Conservation (phyloP, 176 grass and related monocot genomes). For the Chloris gayana region DNA sequence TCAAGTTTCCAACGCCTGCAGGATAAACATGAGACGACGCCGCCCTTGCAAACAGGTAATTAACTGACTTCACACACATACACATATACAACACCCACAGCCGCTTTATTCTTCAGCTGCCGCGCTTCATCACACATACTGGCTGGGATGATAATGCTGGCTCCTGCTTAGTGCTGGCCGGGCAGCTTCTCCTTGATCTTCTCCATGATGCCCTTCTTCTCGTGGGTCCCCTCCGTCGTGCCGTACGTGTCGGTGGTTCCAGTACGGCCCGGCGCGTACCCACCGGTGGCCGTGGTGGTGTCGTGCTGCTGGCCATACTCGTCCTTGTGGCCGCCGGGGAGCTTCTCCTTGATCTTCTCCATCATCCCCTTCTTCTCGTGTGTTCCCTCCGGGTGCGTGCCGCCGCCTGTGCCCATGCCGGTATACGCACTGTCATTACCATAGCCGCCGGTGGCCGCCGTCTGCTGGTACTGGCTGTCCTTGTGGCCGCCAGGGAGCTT, state of each 20-base stretch:
- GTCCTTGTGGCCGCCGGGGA: constrained; percentile 49
- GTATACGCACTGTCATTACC: constrained; percentile 8
- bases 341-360: constrained; percentile 65
- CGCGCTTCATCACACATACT: too few species aligned
- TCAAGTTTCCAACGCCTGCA: too few species aligned
- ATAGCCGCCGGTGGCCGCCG: not conserved
- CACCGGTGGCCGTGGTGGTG: constrained; percentile 13
- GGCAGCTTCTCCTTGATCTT: constrained; percentile 83
- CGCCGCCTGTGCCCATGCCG: not conserved
- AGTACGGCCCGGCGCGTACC: not conserved
- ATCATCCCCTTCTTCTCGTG: constrained; percentile 67
- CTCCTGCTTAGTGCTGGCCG: constrained; percentile 27
- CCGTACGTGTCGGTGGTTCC: constrained; percentile 15
- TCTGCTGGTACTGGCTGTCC: constrained; percentile 17
- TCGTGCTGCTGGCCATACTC: not conserved
- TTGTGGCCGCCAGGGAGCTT: constrained; percentile 45
- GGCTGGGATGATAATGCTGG: too few species aligned
- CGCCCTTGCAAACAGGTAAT: too few species aligned
- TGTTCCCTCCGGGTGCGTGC: not conserved
- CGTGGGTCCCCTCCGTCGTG: constrained; percentile 25
- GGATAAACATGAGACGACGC: too few species aligned
- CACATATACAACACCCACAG: too few species aligned
- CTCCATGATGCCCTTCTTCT: constrained; percentile 72
- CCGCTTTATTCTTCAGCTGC: too few species aligned
- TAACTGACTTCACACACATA: too few species aligned